These are phyloP conservation scores for Collybia sordida DNA, from an alignment of 768 basidiomycete genomes.

Conservation along the genomic window DNA sequence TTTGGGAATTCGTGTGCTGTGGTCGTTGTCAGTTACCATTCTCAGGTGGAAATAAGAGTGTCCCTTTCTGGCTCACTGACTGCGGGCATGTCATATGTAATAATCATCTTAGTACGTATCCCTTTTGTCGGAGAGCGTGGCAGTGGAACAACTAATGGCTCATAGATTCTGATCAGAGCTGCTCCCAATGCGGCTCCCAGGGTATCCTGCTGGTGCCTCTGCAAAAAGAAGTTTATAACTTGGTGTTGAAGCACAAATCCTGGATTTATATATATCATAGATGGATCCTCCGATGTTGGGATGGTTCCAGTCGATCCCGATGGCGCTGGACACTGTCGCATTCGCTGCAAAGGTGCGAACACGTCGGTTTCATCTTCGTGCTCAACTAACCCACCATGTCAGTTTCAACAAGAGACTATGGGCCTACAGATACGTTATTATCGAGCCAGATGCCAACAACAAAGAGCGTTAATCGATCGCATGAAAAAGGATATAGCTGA, in stretches of 20 bases:
- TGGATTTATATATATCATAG: slow-evolving; percentile 31
- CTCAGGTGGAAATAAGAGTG: slow-evolving; percentile 42
- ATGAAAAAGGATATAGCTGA: slow-evolving; percentile 51
- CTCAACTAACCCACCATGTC: slow-evolving; percentile 1
- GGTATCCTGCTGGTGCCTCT: slow-evolving; percentile 70
- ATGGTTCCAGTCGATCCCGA: slow-evolving; percentile 72
- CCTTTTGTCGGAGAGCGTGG: not conserved
- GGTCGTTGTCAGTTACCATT: slow-evolving; percentile 71
- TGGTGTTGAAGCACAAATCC: too few species aligned
- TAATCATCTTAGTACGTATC: slow-evolving; percentile 68
- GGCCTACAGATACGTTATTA: slow-evolving; percentile 66
- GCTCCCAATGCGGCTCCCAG: slow-evolving; percentile 63
- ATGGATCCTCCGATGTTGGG: slow-evolving; percentile 80
- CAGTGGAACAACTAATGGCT: not conserved
- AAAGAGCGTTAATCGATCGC: slow-evolving; percentile 50
- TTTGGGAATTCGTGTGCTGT: slow-evolving; percentile 83
- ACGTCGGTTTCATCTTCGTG: not conserved
- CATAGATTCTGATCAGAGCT: slow-evolving; percentile 71
- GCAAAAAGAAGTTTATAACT: slow-evolving; percentile 61
- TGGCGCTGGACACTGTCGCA: slow-evolving; percentile 61
- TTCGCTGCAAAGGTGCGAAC: slow-evolving; percentile 61
- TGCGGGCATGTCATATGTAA: slow-evolving; percentile 89
- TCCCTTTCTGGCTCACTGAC: slow-evolving; percentile 89
- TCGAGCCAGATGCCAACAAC: slow-evolving; percentile 56
- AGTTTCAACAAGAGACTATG: slow-evolving; percentile 84